phyloP scores from a whole-genome alignment of 768 basidiomycete species.

The Agaricus blazei region DNA sequence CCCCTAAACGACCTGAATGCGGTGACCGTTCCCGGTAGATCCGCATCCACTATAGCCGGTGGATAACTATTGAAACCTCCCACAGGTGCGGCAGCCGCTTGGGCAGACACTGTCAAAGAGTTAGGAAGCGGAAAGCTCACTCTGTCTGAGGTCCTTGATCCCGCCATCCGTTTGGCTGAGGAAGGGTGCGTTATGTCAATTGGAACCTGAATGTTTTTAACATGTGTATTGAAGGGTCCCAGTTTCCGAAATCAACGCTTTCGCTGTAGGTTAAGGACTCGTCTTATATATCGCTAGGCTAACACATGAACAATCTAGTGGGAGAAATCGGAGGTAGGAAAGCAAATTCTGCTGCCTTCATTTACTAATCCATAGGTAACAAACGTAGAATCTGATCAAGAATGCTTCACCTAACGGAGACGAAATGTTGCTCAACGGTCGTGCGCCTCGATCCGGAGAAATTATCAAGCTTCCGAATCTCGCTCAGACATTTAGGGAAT shows the following conservation, averaged over 20 bases:
- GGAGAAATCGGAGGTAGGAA: constrained; percentile 49
- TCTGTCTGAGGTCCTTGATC: constrained; percentile 69
- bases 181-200: constrained; percentile 58
- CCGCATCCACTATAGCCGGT: neutral
- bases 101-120: constrained; percentile 82
- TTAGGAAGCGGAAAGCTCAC: constrained; percentile 73
- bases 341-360: neutral
- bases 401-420: constrained; percentile 79
- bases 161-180: constrained; percentile 89
- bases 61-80: neutral
- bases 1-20: constrained; percentile 80
- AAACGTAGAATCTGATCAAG: constrained; percentile 54
- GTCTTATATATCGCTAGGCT: neutral
- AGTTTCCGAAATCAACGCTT: constrained; percentile 77
- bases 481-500: constrained; percentile 75
- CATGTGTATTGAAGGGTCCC: constrained; percentile 54
- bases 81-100: constrained; percentile 87
- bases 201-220: neutral
- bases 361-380: neutral
- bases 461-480: constrained; percentile 78
- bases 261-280: constrained; percentile 32
- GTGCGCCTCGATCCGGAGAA: constrained; percentile 82
- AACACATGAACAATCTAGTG: constrained; percentile 30
- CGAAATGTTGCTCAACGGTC: constrained; percentile 84
- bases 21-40: constrained; percentile 77